A percentile compares a stretch with the other conserved stretches of the same genome.
These are phyloP conservation scores for Hysterium pulicare DNA, from an alignment of 2,329 filamentous ascomycete genomes.

Conservation along the genomic window DNA sequence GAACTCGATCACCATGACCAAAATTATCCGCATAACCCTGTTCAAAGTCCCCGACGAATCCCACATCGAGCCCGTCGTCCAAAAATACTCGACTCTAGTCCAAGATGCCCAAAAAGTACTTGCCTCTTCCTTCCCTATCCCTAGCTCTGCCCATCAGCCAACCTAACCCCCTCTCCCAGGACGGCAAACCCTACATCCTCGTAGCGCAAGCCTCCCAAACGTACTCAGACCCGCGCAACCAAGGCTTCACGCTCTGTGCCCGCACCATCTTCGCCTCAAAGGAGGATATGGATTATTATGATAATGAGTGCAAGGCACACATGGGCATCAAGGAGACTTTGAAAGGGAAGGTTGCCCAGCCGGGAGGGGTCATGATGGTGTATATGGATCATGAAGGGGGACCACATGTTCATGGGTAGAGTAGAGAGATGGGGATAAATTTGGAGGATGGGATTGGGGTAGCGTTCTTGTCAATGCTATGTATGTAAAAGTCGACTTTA, in stretches of 20 bases:
- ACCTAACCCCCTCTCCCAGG: constrained; percentile 47
- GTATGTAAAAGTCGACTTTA: too few species aligned
- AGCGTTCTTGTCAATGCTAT: too few species aligned
- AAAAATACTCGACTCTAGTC: constrained; percentile 32
- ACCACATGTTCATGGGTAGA: too few species aligned
- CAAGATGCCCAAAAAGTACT: constrained; percentile 34
- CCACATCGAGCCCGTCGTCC: constrained; percentile 25
- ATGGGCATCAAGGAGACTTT: constrained; percentile 44
- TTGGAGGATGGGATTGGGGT: not conserved
- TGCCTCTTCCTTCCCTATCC: constrained; percentile 7
- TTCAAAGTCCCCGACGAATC: constrained; percentile 34
- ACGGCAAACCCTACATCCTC: constrained; percentile 68
- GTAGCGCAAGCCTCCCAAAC: constrained; percentile 54
- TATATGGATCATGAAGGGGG: too few species aligned
- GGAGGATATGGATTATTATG: constrained; percentile 70
- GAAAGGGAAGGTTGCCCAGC: constrained; percentile 23
- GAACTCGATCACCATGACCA: constrained; percentile 20
- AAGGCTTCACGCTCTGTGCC: constrained; percentile 64
- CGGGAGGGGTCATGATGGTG: constrained; percentile 20
- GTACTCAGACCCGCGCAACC: constrained; percentile 56
- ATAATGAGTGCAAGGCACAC: constrained; percentile 57
- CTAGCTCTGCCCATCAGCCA: not conserved
- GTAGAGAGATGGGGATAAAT: not conserved
- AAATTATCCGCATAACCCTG: constrained; percentile 34
- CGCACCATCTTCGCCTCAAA: constrained; percentile 61